phyloP scores from a whole-genome alignment of 257 asterid species.

The Nemophila menziesii region DNA sequence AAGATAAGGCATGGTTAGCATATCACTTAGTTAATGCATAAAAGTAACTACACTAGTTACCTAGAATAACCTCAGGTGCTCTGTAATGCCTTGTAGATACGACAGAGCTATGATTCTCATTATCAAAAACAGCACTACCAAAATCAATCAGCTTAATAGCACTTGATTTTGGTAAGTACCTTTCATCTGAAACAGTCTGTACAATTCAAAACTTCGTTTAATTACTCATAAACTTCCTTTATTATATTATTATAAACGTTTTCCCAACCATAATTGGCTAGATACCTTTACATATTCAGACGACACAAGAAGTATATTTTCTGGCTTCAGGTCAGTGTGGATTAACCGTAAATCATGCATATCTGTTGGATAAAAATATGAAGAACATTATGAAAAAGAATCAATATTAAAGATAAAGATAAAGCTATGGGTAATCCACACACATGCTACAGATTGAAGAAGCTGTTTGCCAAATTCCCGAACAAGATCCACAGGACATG shows the following conservation, averaged over 20 bases:
- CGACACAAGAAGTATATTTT: conserved; percentile 81
- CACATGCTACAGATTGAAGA: conserved; percentile 98
- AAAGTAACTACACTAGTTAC: conserved; percentile 31
- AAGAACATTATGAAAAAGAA: conserved; percentile 19
- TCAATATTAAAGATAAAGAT: conserved; percentile 29
- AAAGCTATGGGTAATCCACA: conserved; percentile 49
- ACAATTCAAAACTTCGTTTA: conserved; percentile 26
- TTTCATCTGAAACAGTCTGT: conserved; percentile 44
- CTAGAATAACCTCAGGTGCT: conserved; percentile 94
- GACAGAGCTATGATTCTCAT: conserved; percentile 69
- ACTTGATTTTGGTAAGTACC: conserved; percentile 79
- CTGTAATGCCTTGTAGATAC: conserved; percentile 93
- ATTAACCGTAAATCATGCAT: conserved; percentile 80
- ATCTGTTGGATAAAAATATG: conserved; percentile 32
- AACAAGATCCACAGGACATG: conserved; percentile 94
- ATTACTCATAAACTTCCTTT: conserved; percentile 7
- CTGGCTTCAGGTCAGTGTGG: conserved; percentile 96
- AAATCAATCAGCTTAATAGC: conserved; percentile 94
- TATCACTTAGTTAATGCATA: neutral
- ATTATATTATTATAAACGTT: conserved; percentile 15
- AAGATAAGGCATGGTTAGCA: neutral
- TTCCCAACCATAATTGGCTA: conserved; percentile 19
- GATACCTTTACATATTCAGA: conserved; percentile 70
- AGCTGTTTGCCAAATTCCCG: conserved; percentile 94
- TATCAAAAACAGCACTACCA: conserved; percentile 74